Base-by-base conservation (phyloP, 805 yeast genomes). In the Yamadazyma endophytica region DNA sequence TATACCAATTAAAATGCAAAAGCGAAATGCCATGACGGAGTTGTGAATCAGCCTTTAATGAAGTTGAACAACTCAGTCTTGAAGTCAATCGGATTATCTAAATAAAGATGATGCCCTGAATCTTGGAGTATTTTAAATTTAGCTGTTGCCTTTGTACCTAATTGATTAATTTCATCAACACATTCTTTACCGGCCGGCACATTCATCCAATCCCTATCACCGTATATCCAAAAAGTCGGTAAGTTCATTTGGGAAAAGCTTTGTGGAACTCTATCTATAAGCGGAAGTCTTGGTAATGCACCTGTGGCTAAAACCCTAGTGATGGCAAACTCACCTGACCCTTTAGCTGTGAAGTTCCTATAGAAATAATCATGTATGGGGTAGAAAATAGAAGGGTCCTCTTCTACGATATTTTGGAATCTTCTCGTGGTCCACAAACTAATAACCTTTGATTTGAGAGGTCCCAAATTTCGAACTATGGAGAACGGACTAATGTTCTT, bases 151-250 rank as follows among this genome's bases (percentile, higher is more conserved):
- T 33, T 43, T 19, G 37, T 55, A 54, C 28, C 65, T 19, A 56
- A 37, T n/a, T 43, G 22, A 35, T 54, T 54, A 22, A 54, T 52
- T 28, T 54, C 59, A 9, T 58, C 49, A 11, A 61, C 66, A 32
- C 53, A 59, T 22, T 67, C 58, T 23, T 59, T 49, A 2, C 87
- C 87, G 9, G 80, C 82, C 27, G 63, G 67, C 32, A 65, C 72
- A 38, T 74, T 73, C 86, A 79, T 79, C 87, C 87, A 79, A 50
- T 79, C 87, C 22, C 54, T 58, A 37, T 78, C 84, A 7, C 87
- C 87, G 44, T 79, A 79, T 15, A 78, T 39, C 79, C 82, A 77
- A 18, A 77, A 50, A 1, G 76, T 63, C 3, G 76, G 76, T 11
- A 73, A 41, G 37, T 47, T 29, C 66, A 53, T 28, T 42, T 57